Evolutionary conservation across 495 filamentous ascomycete genomes (phyloP).

Genomic region (Niebla homalea): DNA sequence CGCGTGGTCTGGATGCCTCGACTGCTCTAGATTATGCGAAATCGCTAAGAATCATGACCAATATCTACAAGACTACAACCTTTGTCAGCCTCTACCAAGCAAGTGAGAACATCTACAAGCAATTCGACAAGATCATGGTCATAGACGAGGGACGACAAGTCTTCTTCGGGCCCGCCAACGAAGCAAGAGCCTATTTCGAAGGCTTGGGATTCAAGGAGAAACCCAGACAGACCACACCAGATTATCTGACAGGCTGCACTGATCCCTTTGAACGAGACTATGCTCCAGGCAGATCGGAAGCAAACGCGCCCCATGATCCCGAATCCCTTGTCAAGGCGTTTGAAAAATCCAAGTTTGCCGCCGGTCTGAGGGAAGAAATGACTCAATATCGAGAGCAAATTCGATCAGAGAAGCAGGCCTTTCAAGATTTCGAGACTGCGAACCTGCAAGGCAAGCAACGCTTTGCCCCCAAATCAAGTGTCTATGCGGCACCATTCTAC

Average conservation of each 20-base stretch:
- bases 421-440: slow-evolving; percentile 56
- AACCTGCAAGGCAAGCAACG: slow-evolving; percentile 51
- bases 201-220: slow-evolving; percentile 66
- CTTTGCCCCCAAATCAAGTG: slow-evolving; percentile 60
- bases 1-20: slow-evolving; percentile 65
- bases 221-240: slow-evolving; percentile 57
- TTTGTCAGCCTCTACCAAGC: slow-evolving; percentile 80
- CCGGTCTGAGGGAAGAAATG: slow-evolving; percentile 53
- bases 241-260: slow-evolving; percentile 72
- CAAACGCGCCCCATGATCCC: slow-evolving; percentile 52
- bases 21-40: slow-evolving; percentile 72
- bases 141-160: slow-evolving; percentile 77
- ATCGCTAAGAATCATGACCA: slow-evolving; percentile 50
- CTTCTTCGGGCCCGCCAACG: slow-evolving; percentile 53
- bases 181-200: slow-evolving; percentile 56
- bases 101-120: slow-evolving; percentile 59
- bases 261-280: slow-evolving; percentile 52
- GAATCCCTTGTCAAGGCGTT: slow-evolving; percentile 65
- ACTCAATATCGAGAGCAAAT: slow-evolving; percentile 50
- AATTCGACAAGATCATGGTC: slow-evolving; percentile 66
- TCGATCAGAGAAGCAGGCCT: slow-evolving; percentile 46
- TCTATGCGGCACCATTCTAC: slow-evolving; percentile 51
- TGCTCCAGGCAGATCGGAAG: slow-evolving; percentile 49
- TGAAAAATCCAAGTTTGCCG: slow-evolving; percentile 56
- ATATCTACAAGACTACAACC: slow-evolving; percentile 50